Conservation (phyloP, 2,329 filamentous ascomycete genomes). For the Thermothelomyces thermophilus region DNA sequence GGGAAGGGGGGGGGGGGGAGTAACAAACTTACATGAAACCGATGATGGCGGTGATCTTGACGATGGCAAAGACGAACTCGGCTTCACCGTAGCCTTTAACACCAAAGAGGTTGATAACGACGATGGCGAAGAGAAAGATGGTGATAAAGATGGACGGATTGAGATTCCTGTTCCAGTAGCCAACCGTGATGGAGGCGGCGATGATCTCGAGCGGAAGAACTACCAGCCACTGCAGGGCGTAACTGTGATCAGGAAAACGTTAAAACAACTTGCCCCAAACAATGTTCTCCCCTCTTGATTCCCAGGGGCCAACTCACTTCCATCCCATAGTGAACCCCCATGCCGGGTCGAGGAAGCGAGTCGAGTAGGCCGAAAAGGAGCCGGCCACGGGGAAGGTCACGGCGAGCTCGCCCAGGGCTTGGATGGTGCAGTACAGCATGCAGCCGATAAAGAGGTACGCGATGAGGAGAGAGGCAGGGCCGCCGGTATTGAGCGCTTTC, state of each 20-base stretch:
- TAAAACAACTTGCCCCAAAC: neutral
- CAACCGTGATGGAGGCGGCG: conserved; percentile 75
- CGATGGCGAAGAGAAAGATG: conserved; percentile 69
- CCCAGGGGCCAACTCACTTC: conserved; percentile 53
- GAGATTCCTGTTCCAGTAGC: conserved; percentile 65
- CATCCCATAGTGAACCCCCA: conserved; percentile 96
- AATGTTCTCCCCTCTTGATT: neutral
- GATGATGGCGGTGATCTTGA: conserved; percentile 81
- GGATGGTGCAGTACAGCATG: conserved; percentile 89
- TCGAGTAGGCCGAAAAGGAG: conserved; percentile 87
- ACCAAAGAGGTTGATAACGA: conserved; percentile 79
- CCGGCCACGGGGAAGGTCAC: conserved; percentile 87
- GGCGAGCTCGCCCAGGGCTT: conserved; percentile 85
- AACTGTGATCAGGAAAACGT: conserved; percentile 40
- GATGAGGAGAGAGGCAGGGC: conserved; percentile 70
- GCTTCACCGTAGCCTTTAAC: conserved; percentile 86
- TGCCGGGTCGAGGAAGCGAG: conserved; percentile 83
- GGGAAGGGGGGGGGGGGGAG: conserved; percentile 10
- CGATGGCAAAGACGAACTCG: conserved; percentile 77
- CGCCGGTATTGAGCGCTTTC: conserved; percentile 61
- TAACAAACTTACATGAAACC: conserved; percentile 68
- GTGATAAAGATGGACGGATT: conserved; percentile 72
- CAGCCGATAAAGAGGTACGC: conserved; percentile 72
- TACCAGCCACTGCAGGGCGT: conserved; percentile 81
- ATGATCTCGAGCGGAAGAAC: conserved; percentile 81